Percentiles rank a stretch among this genome's conserved stretches.
Evolutionary conservation across 2,329 filamentous ascomycete species (phyloP).

Genomic region (Ceratocystis ficicola): DNA sequence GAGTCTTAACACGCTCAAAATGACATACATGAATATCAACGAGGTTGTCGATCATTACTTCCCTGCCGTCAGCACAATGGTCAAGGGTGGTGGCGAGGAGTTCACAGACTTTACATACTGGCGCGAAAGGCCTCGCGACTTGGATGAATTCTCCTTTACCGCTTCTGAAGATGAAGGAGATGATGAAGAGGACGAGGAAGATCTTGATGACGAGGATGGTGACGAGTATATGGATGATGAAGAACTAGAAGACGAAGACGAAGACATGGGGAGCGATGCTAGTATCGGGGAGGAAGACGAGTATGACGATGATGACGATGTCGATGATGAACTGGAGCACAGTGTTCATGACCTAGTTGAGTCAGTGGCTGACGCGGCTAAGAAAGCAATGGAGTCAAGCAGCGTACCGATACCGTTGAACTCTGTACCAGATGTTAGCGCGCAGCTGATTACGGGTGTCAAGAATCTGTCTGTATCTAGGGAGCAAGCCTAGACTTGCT

Average conservation of each 20-base stretch:
- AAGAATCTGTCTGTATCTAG: constrained; percentile 23
- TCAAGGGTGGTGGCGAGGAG: constrained; percentile 81
- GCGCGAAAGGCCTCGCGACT: constrained; percentile 70
- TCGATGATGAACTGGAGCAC: constrained; percentile 18
- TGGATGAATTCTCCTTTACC: constrained; percentile 80
- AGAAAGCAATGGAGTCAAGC: constrained; percentile 13
- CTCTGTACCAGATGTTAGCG: constrained; percentile 20
- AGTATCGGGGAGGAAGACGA: constrained; percentile 34
- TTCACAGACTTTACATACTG: constrained; percentile 98
- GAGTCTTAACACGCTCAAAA: constrained; percentile 86
- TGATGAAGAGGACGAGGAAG: constrained; percentile 41
- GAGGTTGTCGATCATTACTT: constrained; percentile 98
- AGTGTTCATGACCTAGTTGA: constrained; percentile 19
- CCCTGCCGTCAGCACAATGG: constrained; percentile 73
- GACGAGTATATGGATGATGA: constrained; percentile 38
- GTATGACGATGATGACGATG: constrained; percentile 30
- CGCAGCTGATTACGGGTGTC: constrained; percentile 23
- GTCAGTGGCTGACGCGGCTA: constrained; percentile 14
- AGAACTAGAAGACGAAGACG: constrained; percentile 28
- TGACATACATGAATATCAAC: constrained; percentile 92
- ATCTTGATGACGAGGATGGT: constrained; percentile 40
- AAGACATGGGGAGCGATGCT: constrained; percentile 31
- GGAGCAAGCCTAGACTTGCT: constrained; percentile 5
- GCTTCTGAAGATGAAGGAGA: constrained; percentile 46
- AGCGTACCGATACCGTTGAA: background rate